phyloP scores from a whole-genome alignment of 345 rosid genomes.

The Eucalyptus virginea region DNA sequence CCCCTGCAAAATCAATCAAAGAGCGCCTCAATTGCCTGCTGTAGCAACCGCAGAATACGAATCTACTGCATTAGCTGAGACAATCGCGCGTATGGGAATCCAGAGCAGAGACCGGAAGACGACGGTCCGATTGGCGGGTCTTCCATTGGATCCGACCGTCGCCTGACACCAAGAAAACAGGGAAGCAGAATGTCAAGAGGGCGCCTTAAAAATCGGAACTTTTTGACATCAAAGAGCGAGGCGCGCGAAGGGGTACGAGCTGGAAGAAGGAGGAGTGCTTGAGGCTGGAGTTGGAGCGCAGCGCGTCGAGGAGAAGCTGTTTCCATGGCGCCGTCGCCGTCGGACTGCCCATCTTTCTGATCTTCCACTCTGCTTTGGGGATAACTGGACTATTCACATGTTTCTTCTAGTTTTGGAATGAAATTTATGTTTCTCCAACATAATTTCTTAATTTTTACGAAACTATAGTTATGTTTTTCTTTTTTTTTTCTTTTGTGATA shows the following conservation, averaged over 20 bases:
- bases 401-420: not conserved
- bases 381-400: not conserved
- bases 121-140: conserved; percentile 83
- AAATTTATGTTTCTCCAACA: not conserved
- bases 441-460: not conserved
- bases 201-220: not conserved
- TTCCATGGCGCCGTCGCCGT: conserved; percentile 61
- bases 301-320: conserved; percentile 59
- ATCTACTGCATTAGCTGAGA: not conserved
- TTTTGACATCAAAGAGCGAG: not conserved
- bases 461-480: not conserved
- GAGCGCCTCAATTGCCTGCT: not conserved
- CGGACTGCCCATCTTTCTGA: not conserved
- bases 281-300: conserved; percentile 56
- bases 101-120: conserved; percentile 46
- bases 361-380: not conserved
- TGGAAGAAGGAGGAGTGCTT: conserved; percentile 62
- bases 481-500: not conserved
- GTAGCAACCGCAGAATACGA: not conserved
- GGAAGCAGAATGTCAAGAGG: not conserved
- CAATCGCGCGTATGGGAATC: not conserved
- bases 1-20: conserved; percentile 31
- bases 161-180: conserved; percentile 33
- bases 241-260: conserved; percentile 14
- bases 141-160: conserved; percentile 58